Base-by-base conservation (phyloP, 2,329 filamentous ascomycete species). In the Neonectria sp. region DNA sequence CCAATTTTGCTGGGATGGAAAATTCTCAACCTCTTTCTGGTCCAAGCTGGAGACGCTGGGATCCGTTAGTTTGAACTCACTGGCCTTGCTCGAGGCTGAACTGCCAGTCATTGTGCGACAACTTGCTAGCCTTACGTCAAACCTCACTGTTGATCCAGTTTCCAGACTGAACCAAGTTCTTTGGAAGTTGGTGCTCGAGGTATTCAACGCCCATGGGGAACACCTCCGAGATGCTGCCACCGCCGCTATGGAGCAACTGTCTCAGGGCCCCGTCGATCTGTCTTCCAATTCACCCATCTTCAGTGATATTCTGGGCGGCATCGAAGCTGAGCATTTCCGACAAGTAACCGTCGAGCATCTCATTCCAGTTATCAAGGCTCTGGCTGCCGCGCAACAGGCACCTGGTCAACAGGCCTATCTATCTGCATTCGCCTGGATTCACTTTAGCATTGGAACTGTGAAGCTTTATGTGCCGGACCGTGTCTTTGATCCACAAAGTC, bases 401-500 rank as follows among this genome's bases (percentile, higher is more conserved):
- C 24, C 53, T 4, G 52, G 57, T 6, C 65, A 69, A 4, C 71
- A 75, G 24, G 73, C 78, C 6, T 77, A 82, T 33, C 74, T 79
- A 51, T 82, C 80, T 6, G 81, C 82, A 6, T 81, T 92, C 25
- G 91, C 93, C 6, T 96, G 95, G 90, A 86, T 95, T 31, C 86
- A 92, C 57, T 90, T 97, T 67, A 92, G 93, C 2, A 81, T 95
- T 24, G 91, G 91, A 17, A 89, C 92, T 45, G 85, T 98, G 55
- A 88, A 89, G 68, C 85, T 98, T 3, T 98, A 95, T 76, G 90
- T 98, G 3, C 95, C 97, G 0, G 92, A 97, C 79, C 91, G 92
- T 71, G 88, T 93, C 4, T 96, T 95, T 75, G 96, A 99, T 79
- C 96, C 96, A 1, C 88, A 91, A 66, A 84, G 91, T 65, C 85